Conservation (phyloP, 345 rosid species). For the Boechera stricta region DNA sequence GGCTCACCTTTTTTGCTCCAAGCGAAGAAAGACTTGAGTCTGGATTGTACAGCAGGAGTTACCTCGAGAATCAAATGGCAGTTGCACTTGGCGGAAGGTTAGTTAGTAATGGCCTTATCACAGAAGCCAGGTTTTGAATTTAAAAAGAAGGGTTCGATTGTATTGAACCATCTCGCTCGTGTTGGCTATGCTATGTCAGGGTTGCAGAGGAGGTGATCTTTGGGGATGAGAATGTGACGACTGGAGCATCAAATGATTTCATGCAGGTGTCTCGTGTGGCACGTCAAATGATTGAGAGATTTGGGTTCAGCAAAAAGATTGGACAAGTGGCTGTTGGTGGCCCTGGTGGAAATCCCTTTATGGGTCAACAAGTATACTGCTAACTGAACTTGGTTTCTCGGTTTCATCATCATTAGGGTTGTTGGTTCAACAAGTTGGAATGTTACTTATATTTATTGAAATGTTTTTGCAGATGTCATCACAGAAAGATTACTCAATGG, state of each 20-base stretch:
- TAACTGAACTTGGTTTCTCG: conserved; percentile 11
- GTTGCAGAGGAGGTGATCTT: conserved; percentile 97
- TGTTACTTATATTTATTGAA: conserved; percentile 2
- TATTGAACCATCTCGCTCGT: conserved; percentile 21
- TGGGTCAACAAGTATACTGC: conserved; percentile 65
- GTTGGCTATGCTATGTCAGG: conserved; percentile 48
- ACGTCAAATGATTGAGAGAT: conserved; percentile 99
- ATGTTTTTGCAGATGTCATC: conserved; percentile 73
- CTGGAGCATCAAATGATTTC: conserved; percentile 98
- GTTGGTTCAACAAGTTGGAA: background rate
- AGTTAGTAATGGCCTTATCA: conserved; percentile 25
- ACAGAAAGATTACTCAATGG: conserved; percentile 99
- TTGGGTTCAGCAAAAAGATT: conserved; percentile 96
- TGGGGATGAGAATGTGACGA: conserved; percentile 89
- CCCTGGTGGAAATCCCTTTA: conserved; percentile 94
- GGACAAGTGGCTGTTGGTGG: conserved; percentile 97
- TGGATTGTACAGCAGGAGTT: conserved; percentile 93
- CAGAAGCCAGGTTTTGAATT: background rate
- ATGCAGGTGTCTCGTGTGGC: conserved; percentile 99
- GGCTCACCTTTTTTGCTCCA: conserved; percentile 94
- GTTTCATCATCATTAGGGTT: background rate
- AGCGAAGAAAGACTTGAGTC: conserved; percentile 99
- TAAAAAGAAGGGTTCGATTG: background rate
- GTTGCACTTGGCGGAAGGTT: conserved; percentile 99
- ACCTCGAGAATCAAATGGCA: conserved; percentile 98